Base-by-base conservation (phyloP, 306 rosid genomes). In the Nissolia schottii region DNA sequence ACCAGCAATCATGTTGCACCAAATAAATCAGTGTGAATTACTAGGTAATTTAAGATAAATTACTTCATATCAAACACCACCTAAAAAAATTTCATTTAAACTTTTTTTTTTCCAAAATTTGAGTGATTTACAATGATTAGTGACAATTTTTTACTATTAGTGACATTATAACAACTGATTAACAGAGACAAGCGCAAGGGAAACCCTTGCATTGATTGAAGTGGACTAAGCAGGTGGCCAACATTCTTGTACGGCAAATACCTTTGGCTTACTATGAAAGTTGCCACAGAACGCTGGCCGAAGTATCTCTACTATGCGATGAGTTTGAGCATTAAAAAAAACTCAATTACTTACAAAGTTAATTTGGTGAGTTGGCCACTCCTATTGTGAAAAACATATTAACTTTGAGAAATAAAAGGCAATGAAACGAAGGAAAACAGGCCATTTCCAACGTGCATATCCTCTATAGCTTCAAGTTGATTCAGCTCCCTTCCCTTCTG, bases 321-420 rank as follows among this genome's bases (percentile, higher is more conserved):
- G 79, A 71, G 73, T 57, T 40, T 64, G 23, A 73, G 63, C 46
- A 74, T 59, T 65, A 74, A 63, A 56, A n/a, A n/a, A 40, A 40
- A 57, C 25, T 37, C 31, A 32, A 35, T 74, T 29, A 61, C 62
- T 8, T 76, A 71, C 77, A 22, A 57, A 74, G 82, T 70, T 82
- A 16, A 78, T 64, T 10, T 57, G 65, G 65, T 59, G 83, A 82
- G 89, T 81, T 81, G 81, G 84, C 87, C 66, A 70, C 53, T 81
- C 80, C 70, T 49, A 60, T 43, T 55, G 50, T 67, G 7, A 55
- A 81, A 75, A 41, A 71, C 29, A 41, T 37, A 35, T 32, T 25
- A 14, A 40, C 56, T 34, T 41, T 11, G 53, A 11, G 59, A 38
- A 40, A 25, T 16, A 61, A 75, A 54, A 54, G 7, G 19, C 32